Percentiles rank a stretch among this genome's conserved stretches.
Conservation (phyloP, 1,284 basidiomycete genomes). For the Erythrobasidium hasegawianum region DNA sequence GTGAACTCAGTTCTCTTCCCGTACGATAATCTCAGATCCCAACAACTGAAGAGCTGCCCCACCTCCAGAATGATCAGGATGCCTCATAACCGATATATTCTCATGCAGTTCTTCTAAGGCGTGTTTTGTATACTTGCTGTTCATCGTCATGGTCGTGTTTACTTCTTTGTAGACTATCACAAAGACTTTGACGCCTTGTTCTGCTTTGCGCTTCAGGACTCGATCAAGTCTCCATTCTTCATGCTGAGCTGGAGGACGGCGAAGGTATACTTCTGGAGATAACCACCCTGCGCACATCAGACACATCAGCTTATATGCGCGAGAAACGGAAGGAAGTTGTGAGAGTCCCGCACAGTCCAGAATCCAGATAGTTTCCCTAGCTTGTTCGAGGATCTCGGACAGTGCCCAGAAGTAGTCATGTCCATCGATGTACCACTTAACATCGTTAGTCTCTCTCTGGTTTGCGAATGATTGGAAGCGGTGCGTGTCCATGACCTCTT, state of each 20-base stretch:
- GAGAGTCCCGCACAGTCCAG: constrained; percentile 37
- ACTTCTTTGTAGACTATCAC: constrained; percentile 68
- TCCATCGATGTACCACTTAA: constrained; percentile 67
- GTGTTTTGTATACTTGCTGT: constrained; percentile 54
- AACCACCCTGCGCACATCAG: constrained; percentile 55
- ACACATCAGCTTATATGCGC: no score
- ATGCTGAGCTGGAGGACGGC: constrained; percentile 76
- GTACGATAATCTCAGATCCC: no score
- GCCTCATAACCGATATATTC: constrained; percentile 72
- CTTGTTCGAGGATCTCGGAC: constrained; percentile 73
- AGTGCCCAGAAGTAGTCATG: constrained; percentile 85
- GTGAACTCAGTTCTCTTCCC: background rate
- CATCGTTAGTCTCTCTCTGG: constrained; percentile 64
- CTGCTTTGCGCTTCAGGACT: constrained; percentile 76
- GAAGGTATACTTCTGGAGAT: constrained; percentile 82
- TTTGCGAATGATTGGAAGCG: constrained; percentile 79
- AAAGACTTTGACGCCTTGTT: constrained; percentile 83
- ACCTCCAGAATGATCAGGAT: constrained; percentile 40
- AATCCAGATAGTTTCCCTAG: constrained; percentile 49
- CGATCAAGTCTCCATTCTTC: constrained; percentile 82
- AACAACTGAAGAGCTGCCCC: constrained; percentile 42
- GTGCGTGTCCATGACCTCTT: constrained; percentile 70
- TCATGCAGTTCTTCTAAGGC: constrained; percentile 74
- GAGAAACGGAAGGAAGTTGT: no score
- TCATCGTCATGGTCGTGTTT: constrained; percentile 81